These are phyloP conservation scores for Danielozyma ontarioensis DNA, from an alignment of 805 yeast genomes.

Conservation along the genomic window DNA sequence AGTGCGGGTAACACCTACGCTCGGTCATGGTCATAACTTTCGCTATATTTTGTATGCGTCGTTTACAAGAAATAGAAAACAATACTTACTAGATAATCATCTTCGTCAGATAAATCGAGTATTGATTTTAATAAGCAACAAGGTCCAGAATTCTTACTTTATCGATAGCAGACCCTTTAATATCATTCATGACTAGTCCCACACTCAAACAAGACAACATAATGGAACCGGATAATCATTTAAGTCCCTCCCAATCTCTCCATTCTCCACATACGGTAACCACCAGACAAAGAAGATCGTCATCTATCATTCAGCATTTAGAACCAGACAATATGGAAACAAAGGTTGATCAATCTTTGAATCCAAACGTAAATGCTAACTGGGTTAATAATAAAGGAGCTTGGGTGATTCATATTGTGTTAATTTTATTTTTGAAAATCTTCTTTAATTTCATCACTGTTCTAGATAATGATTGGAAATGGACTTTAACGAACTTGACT, in stretches of 20 bases:
- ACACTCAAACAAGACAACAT: neutral
- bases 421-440: slow-evolving; percentile 67
- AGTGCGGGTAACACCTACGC: too few species aligned
- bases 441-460: slow-evolving; percentile 78
- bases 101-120: too few species aligned
- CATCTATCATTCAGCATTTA: slow-evolving; percentile 83
- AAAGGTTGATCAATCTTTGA: slow-evolving; percentile 81
- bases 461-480: slow-evolving; percentile 75
- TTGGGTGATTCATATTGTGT: slow-evolving; percentile 87
- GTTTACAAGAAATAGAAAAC: too few species aligned
- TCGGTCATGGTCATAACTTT: too few species aligned
- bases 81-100: too few species aligned
- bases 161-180: neutral
- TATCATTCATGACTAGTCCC: neutral
- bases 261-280: slow-evolving; percentile 16
- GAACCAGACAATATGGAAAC: slow-evolving; percentile 92
- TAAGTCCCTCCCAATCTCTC: slow-evolving; percentile 23
- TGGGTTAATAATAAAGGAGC: slow-evolving; percentile 98
- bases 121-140: neutral
- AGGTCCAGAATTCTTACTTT: neutral
- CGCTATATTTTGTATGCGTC: too few species aligned
- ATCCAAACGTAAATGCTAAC: slow-evolving; percentile 87
- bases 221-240: slow-evolving; percentile 2
- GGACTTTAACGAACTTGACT: slow-evolving; percentile 91
- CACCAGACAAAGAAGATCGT: slow-evolving; percentile 62